Base-by-base conservation (phyloP, 495 filamentous ascomycete genomes). In the Neurospora hispaniola region DNA sequence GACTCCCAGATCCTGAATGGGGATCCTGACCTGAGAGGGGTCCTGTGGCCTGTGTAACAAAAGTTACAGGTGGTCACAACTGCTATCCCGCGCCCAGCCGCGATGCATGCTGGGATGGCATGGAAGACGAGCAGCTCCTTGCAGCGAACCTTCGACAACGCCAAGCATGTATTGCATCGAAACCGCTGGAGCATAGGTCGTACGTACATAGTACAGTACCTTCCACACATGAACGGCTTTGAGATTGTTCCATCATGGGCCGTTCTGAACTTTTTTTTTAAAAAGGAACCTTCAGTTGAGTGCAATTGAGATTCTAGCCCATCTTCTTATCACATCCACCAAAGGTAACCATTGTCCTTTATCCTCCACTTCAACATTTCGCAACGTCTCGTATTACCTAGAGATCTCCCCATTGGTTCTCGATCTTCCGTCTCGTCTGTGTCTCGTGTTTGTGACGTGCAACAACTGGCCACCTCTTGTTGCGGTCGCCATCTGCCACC, bases 381-480 rank as follows among this genome's bases (percentile, higher is more conserved):
- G 48, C 5, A 59, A 59, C 48, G 48, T 59, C 44, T n/a, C 48
- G 14, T 27, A 59, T 16, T 11, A 59, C 48, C 70, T 23, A 46
- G 10, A 23, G 38, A 42, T 71, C 70, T 71, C 70, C 42, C 42
- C 70, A 46, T 42, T 42, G 42, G 23, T 72, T 43, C 71, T 72
- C 71, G 35, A 35, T 6, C 16, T n/a, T 10, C 35, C 16, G 31
- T 38, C 10, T 39, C 68, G 40, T 38, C 31, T 66, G 68, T 73
- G 41, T 59, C 23, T 23, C 48, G 20, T 27, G 48, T 31, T 59
- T 7, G 38, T 73, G 40, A 73, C 72, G 69, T 68, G 69, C 44
- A 71, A 73, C 12, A 42, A 42, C 72, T 71, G 72, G 38, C 69
- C 48, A 71, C 31, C 46, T 70, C 9, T 43, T 42, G 40, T 71